phyloP scores from a whole-genome alignment of 2,329 filamentous ascomycete genomes.

The Botrytis sinoallii region DNA sequence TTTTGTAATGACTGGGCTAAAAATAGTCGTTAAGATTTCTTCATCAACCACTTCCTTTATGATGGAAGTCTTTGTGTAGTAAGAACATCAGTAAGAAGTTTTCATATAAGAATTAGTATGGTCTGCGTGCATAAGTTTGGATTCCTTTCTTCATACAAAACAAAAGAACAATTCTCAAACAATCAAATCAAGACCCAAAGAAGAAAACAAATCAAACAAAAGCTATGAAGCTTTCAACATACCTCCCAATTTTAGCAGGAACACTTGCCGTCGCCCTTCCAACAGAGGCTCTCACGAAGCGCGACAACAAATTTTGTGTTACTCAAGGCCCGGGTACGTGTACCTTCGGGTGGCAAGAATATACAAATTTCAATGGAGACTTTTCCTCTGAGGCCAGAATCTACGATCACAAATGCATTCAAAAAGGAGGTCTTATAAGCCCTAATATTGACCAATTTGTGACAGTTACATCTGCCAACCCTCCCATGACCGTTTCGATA shows the following conservation, averaged over 20 bases:
- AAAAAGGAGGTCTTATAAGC: constrained; percentile 36
- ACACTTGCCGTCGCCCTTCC: neutral
- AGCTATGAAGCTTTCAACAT: neutral
- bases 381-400: neutral
- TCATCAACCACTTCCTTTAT: neutral
- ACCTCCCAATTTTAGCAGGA: neutral
- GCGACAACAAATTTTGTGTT: neutral
- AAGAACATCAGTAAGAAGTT: neutral
- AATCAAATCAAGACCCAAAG: too few species aligned
- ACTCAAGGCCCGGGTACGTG: neutral
- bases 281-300: neutral
- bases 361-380: neutral
- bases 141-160: neutral
- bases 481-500: constrained; percentile 4
- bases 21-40: neutral
- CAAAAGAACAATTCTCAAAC: neutral
- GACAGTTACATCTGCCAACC: neutral
- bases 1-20: neutral
- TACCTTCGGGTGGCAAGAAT: constrained; percentile 8
- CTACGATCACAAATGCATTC: constrained; percentile 7
- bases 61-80: neutral
- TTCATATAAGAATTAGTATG: neutral
- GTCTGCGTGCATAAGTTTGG: too few species aligned
- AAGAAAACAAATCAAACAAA: neutral
- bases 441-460: neutral